Percentiles rank a stretch among this genome's conserved stretches.
phyloP scores from a whole-genome alignment of 139 green algal species.

The Coelastrella sp. region DNA sequence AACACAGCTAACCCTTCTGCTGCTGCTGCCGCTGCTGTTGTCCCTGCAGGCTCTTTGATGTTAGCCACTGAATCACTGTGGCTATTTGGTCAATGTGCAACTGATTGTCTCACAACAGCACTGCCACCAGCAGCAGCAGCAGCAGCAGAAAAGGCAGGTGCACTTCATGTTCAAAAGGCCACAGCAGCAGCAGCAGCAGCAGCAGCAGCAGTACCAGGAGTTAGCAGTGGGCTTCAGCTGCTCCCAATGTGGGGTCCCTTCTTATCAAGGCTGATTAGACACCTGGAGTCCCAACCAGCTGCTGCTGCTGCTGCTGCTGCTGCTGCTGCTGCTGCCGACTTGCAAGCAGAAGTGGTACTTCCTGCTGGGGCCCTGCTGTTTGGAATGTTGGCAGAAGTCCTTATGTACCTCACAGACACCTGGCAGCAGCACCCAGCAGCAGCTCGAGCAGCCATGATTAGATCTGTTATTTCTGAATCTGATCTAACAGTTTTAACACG shows the following conservation, averaged over 20 bases:
- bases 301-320: not conserved
- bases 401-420: not conserved
- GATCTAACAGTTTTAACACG: not conserved
- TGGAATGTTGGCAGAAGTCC: constrained; percentile 6
- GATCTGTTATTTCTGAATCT: constrained; percentile 13
- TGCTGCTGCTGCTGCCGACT: not conserved
- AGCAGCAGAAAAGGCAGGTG: not conserved
- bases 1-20: not conserved
- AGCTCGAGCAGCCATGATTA: constrained; percentile 1
- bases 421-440: constrained; percentile 1
- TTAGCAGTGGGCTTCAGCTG: not conserved
- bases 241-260: not conserved
- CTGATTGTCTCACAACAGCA: not conserved
- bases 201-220: not conserved
- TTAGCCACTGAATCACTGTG: constrained; percentile 10
- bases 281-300: not conserved
- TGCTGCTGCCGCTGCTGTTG: not conserved
- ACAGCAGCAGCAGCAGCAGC: not conserved
- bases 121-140: too few relatives aligned
- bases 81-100: constrained; percentile 15
- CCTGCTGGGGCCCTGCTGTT: constrained; percentile 10
- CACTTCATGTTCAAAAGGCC: not conserved
- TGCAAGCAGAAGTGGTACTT: not conserved
- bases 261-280: not conserved
- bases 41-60: constrained; percentile 4